Evolutionary conservation across 345 rosid genomes (phyloP), one percentile per base, ranked within the genome.

Genomic region (Aquilaria yunnanensis): DNA sequence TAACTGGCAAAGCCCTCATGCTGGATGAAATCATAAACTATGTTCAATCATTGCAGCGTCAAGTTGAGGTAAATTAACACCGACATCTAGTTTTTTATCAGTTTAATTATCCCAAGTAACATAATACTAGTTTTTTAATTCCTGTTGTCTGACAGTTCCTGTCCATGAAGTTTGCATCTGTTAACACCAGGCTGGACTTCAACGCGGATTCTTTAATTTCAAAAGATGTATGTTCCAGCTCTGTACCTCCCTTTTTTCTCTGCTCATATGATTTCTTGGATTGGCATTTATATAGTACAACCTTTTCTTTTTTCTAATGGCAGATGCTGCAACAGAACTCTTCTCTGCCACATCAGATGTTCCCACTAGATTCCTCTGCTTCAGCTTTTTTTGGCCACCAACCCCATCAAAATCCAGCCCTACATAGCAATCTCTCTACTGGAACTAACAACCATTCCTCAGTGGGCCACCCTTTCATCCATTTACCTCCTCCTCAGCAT

Each of bases 91-190:
- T 72, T 61, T 63, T 48, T 67, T 49, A 12, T 52, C 57, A 54
- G 54, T 68, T 58, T 58, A 29, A 54, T 1, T 37, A 37, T 37
- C 43, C 8, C 43, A 37, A 34, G 41, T 34, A 34, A 34, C 41
- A 34, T 34, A 34, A 3, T 37, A 37, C 5, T 37, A 8, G 43
- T 37, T 4, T 37, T 37, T 37, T 37, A 37, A 37, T 37, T 37
- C 43, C 5, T 37, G 43, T 37, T 37, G 43, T 37, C 45, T 71
- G 47, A 73, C 87, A 92, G 98, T 89, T 83, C 75, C 90, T 92
- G 61, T 92, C 98, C 0, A 92, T 92, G 98, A 89, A 89, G 85
- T 71, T 92, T 76, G 81, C 98, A 66, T 80, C 98, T 55, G 92
- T 89, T 65, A 83, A 85, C 65, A 76, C 90, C 85, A 78, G 90